A percentile compares a stretch with the other conserved stretches of the same genome.
These are phyloP conservation scores for Drechslerella dactyloides DNA, from an alignment of 2,329 filamentous ascomycete species.

Conservation along the genomic window DNA sequence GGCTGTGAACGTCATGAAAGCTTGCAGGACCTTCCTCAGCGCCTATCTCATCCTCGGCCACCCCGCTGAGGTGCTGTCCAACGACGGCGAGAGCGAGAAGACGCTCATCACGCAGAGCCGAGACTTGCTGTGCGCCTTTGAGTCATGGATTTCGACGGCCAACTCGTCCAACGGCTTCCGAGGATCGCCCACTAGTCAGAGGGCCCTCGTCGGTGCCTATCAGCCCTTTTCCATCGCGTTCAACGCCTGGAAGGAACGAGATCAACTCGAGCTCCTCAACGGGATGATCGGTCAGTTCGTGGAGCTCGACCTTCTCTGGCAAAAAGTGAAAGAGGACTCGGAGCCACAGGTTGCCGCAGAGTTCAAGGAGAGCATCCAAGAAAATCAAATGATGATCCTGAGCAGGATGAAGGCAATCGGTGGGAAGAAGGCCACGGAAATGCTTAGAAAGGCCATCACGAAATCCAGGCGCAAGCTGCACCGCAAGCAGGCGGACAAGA, in stretches of 20 bases:
- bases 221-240: slow-evolving; percentile 78
- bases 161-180: slow-evolving; percentile 58
- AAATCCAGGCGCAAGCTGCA: slow-evolving; percentile 67
- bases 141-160: slow-evolving; percentile 72
- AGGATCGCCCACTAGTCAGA: slow-evolving; percentile 65
- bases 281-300: slow-evolving; percentile 88
- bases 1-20: slow-evolving; percentile 71
- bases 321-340: slow-evolving; percentile 79
- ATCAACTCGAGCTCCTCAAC: slow-evolving; percentile 77
- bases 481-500: slow-evolving; percentile 71
- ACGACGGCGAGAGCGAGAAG: slow-evolving; percentile 68
- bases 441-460: slow-evolving; percentile 76
- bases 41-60: slow-evolving; percentile 81
- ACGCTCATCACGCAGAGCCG: slow-evolving; percentile 78
- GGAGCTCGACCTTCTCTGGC: slow-evolving; percentile 81
- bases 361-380: slow-evolving; percentile 79
- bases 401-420: slow-evolving; percentile 80
- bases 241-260: slow-evolving; percentile 81
- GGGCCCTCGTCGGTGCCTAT: slow-evolving; percentile 72
- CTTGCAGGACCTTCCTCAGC: slow-evolving; percentile 77
- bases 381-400: slow-evolving; percentile 79
- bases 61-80: slow-evolving; percentile 77
- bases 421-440: slow-evolving; percentile 72
- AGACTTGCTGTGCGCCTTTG: slow-evolving; percentile 78
- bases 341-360: slow-evolving; percentile 75